Base-by-base conservation (phyloP, 345 rosid species). In the Theobroma cacao region DNA sequence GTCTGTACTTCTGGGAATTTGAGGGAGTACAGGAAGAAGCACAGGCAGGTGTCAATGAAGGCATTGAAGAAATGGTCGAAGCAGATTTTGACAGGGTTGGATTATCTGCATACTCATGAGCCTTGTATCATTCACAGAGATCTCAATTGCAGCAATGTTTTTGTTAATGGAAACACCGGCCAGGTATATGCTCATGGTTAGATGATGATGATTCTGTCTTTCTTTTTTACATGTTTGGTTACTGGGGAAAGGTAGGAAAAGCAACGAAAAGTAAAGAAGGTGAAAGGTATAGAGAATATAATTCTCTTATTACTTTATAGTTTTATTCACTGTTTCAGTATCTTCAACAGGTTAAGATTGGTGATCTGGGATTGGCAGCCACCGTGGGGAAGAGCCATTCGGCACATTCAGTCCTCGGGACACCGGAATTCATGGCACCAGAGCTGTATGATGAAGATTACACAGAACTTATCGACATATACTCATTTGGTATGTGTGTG, bases 391-490 rank as follows among this genome's bases (percentile, higher is more conserved):
- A 90, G 87, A 89, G 75, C 74, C 98, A 88, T 62, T 76, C 82
- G 8, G 98, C 98, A 0, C 97, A 92, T 74, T 94, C 98, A 0
- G 72, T 94, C 18, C 89, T 94, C 0, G 98, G 98, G 63, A 94
- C 98, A 2, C 98, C 97, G 4, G 98, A 94, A 75, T 94, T 88
- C 76, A 92, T 94, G 98, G 98, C 98, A 3, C 98, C 98, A 1
- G 98, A 94, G 89, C 87, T 94, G 0, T 94, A 92, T 40, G 96
- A 94, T 2, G 98, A 92, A 84, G 84, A 87, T 63, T 94, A 92
- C 84, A 94, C 97, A 0, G 98, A 94, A 81, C 67, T 83, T 40
- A 91, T 94, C 26, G 98, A 94, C 79, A 88, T 94, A 7, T 94
- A 94, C 86, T 90, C 97, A 3, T 92, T 90, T 63, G 98, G 98